Conservation (phyloP, 768 basidiomycete genomes). For the Kwoniella bestiolae region DNA sequence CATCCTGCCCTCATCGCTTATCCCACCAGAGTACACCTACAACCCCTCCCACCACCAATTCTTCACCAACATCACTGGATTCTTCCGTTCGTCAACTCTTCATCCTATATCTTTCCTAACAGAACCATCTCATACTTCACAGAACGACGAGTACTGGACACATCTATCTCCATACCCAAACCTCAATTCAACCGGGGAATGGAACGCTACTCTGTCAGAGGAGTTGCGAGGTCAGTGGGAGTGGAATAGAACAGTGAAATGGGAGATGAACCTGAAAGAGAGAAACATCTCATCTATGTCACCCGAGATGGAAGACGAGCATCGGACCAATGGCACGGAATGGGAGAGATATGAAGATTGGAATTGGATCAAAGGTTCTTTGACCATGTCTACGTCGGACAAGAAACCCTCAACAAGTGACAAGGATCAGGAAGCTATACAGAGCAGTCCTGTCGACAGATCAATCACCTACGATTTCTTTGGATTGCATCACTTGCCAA, state of each 20-base stretch:
- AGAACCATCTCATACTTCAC: conserved; percentile 7
- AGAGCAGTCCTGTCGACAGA: neutral
- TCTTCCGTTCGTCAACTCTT: conserved; percentile 44
- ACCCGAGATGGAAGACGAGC: conserved; percentile 6
- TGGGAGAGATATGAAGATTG: conserved; percentile 33
- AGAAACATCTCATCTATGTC: conserved; percentile 22
- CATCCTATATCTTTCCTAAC: conserved; percentile 37
- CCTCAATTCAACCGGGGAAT: conserved; percentile 27
- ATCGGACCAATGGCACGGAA: conserved; percentile 3
- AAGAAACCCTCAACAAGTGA: neutral
- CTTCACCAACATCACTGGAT: conserved; percentile 54
- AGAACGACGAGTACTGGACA: conserved; percentile 30
- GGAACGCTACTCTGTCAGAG: conserved; percentile 42
- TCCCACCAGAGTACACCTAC: conserved; percentile 39
- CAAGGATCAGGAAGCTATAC: neutral
- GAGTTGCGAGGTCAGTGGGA: conserved; percentile 42
- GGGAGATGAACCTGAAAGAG: conserved; percentile 51
- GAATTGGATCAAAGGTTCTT: conserved; percentile 47
- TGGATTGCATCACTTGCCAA: conserved; percentile 49
- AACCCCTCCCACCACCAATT: conserved; percentile 9
- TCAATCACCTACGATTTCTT: conserved; percentile 47
- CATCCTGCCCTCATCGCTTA: conserved; percentile 25
- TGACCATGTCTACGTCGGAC: conserved; percentile 26
- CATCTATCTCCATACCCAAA: conserved; percentile 1
- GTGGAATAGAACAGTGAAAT: conserved; percentile 35